Evolutionary conservation across 1,284 basidiomycete genomes (phyloP).

Genomic region (Boletus semigastroideus): DNA sequence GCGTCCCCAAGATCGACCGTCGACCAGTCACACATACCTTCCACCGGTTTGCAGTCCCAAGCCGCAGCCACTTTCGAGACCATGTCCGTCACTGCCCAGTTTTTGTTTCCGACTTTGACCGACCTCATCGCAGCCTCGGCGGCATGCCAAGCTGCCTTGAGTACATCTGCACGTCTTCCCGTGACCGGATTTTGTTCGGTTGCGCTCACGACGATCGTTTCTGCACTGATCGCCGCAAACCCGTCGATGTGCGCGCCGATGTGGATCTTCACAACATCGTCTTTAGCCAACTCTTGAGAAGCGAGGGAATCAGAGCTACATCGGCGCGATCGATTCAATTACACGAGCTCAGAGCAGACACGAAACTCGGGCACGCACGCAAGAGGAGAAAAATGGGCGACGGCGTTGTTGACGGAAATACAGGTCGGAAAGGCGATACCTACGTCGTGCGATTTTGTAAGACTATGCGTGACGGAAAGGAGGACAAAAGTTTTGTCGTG

Average conservation of each 20-base stretch:
- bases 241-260: slow-evolving; percentile 97
- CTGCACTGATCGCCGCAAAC: slow-evolving; percentile 85
- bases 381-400: slow-evolving; percentile 80
- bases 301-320: slow-evolving; percentile 70
- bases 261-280: slow-evolving; percentile 95
- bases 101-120: slow-evolving; percentile 89
- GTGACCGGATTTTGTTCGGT: slow-evolving; percentile 72
- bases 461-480: not conserved
- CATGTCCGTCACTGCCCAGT: slow-evolving; percentile 91
- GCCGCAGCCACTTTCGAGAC: slow-evolving; percentile 73
- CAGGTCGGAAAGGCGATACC: slow-evolving; percentile 94
- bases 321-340: slow-evolving; percentile 12
- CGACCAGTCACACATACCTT: slow-evolving; percentile 59
- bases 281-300: slow-evolving; percentile 70
- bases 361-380: slow-evolving; percentile 44
- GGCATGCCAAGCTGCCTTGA: slow-evolving; percentile 92
- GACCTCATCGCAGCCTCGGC: slow-evolving; percentile 89
- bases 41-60: slow-evolving; percentile 86
- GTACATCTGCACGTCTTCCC: slow-evolving; percentile 84
- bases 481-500: slow-evolving; percentile 34
- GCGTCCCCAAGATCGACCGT: not conserved
- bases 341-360: slow-evolving; percentile 11
- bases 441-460: slow-evolving; percentile 31
- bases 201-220: slow-evolving; percentile 88
- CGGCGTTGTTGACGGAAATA: slow-evolving; percentile 89